Evolutionary conservation across 2,329 filamentous ascomycete species (phyloP).

Genomic region (Hypoxylon sp.): DNA sequence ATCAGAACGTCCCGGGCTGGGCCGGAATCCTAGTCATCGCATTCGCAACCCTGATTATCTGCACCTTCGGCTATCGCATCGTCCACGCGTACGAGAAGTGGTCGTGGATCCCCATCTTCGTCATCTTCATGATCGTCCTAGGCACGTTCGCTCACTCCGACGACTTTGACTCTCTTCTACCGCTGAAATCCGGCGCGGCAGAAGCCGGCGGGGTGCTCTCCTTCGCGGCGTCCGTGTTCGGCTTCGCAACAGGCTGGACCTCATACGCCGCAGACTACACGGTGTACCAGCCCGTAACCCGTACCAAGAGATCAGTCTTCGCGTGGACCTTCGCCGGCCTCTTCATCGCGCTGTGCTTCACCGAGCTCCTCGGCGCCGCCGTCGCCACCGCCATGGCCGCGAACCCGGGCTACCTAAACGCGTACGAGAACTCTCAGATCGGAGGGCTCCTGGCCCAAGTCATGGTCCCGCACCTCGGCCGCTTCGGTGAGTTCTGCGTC

Average conservation of each 20-base stretch:
- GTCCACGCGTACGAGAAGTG: conserved; percentile 83
- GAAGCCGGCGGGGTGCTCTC: conserved; percentile 73
- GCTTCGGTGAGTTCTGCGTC: conserved; percentile 79
- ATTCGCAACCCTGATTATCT: conserved; percentile 73
- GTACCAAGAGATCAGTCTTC: conserved; percentile 73
- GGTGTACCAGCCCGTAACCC: conserved; percentile 77
- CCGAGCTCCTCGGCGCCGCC: conserved; percentile 77
- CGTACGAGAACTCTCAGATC: conserved; percentile 68
- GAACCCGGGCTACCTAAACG: conserved; percentile 65
- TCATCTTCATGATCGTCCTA: conserved; percentile 78
- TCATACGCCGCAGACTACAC: conserved; percentile 82
- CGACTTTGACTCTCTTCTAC: conserved; percentile 67
- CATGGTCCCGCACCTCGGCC: conserved; percentile 70
- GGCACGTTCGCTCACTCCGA: conserved; percentile 76
- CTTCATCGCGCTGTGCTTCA: conserved; percentile 78
- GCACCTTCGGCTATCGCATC: conserved; percentile 80
- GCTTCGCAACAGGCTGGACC: conserved; percentile 79
- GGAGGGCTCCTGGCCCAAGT: conserved; percentile 76
- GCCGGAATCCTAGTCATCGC: conserved; percentile 82
- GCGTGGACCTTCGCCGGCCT: conserved; percentile 76
- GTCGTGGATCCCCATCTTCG: conserved; percentile 78
- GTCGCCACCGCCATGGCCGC: conserved; percentile 72
- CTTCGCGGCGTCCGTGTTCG: conserved; percentile 74
- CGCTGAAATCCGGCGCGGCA: conserved; percentile 67
- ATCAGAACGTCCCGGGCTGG: conserved; percentile 74